Evolutionary conservation across 331 rosid genomes (phyloP).

Genomic region (Pyracantha coccinea): DNA sequence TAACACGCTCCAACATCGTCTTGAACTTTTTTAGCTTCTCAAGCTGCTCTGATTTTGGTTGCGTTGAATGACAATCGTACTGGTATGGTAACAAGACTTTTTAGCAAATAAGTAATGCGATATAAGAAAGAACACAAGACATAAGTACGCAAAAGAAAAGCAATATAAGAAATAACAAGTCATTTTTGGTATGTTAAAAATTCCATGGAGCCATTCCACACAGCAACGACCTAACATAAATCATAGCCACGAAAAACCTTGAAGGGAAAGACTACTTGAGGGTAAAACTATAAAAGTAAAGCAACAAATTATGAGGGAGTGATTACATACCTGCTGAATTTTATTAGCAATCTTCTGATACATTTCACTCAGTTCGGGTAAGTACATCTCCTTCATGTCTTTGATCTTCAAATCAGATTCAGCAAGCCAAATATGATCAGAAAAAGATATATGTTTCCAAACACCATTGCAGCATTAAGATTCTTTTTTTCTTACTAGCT

Average conservation of each 20-base stretch:
- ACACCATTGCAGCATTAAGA: not conserved
- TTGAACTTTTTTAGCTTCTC: conserved; percentile 46
- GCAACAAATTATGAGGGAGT: not conserved
- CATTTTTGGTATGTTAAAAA: not conserved
- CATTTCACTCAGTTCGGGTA: conserved; percentile 55
- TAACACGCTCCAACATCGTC: conserved; percentile 42
- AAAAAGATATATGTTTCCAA: not conserved
- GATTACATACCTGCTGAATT: conserved; percentile 52
- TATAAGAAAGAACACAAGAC: conserved; percentile 6
- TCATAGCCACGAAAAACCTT: not conserved
- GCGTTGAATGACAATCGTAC: conserved; percentile 67
- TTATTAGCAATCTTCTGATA: conserved; percentile 45
- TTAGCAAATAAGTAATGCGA: no score
- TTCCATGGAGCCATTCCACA: not conserved
- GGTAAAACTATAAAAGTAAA: not conserved
- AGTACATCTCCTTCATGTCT: conserved; percentile 58
- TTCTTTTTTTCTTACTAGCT: no score
- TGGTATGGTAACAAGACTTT: conserved; percentile 8
- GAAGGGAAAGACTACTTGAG: not conserved
- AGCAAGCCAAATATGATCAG: conserved; percentile 13
- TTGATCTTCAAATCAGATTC: conserved; percentile 44
- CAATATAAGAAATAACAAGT: not conserved
- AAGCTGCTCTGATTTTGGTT: conserved; percentile 49
- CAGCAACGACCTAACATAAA: not conserved
- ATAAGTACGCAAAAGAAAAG: conserved; percentile 2